Conservation (phyloP, 768 basidiomycete species). For the Calocybe indica region DNA sequence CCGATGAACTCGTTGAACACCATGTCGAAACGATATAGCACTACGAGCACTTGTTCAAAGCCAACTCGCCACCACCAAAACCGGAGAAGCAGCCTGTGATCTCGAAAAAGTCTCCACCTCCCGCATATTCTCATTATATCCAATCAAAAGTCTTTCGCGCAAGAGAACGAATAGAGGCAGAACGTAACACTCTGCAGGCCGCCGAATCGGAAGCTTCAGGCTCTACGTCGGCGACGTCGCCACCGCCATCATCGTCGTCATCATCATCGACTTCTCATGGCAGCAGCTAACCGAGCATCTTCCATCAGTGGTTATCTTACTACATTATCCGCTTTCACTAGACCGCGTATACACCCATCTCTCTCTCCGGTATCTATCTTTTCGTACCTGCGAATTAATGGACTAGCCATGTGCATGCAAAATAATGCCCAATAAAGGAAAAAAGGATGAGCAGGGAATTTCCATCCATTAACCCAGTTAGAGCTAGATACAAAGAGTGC, state of each 20-base stretch:
- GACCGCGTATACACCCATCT: slow-evolving; percentile 9
- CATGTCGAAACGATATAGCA: slow-evolving; percentile 42
- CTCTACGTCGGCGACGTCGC: slow-evolving; percentile 1
- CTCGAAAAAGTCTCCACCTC: slow-evolving; percentile 35
- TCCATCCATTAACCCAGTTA: not conserved
- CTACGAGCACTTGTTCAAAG: slow-evolving; percentile 90
- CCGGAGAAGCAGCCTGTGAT: slow-evolving; percentile 31
- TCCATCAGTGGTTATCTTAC: slow-evolving; percentile 3
- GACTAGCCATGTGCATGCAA: too few species aligned
- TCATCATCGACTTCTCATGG: slow-evolving; percentile 11
- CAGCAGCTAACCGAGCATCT: slow-evolving; percentile 9
- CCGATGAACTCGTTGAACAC: not conserved
- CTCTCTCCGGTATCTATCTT: too few species aligned
- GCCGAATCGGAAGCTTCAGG: slow-evolving; percentile 1
- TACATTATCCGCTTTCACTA: slow-evolving; percentile 10
- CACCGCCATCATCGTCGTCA: slow-evolving; percentile 15
- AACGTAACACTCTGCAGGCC: slow-evolving; percentile 31
- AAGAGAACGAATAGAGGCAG: slow-evolving; percentile 91
- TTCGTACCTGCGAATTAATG: too few species aligned
- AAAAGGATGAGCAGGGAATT: not conserved
- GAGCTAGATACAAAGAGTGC: not conserved
- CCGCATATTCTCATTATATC: slow-evolving; percentile 79
- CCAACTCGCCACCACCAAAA: slow-evolving; percentile 69
- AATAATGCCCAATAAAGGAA: slow-evolving; percentile 4
- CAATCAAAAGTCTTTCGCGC: slow-evolving; percentile 98